Percentiles rank a stretch among this genome's conserved stretches.
Conservation (phyloP, 2,329 filamentous ascomycete genomes). For the Hypocreales sp. region DNA sequence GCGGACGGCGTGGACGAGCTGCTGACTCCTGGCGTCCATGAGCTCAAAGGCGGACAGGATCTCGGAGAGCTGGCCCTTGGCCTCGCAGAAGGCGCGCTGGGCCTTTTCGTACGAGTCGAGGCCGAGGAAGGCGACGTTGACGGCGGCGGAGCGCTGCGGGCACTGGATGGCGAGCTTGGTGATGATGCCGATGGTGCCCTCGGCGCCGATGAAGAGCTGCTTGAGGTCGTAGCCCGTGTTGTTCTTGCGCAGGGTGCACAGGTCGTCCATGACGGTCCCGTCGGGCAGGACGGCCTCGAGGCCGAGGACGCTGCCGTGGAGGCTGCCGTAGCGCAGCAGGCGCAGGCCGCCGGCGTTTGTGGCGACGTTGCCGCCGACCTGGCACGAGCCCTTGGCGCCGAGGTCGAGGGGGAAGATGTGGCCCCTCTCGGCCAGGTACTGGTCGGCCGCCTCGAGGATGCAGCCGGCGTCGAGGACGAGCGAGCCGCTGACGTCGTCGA, state of each 20-base stretch:
- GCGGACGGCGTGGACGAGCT: constrained; percentile 59
- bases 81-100: constrained; percentile 71
- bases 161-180: constrained; percentile 83
- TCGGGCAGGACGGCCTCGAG: constrained; percentile 89
- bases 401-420: constrained; percentile 93
- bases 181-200: constrained; percentile 89
- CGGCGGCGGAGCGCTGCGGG: constrained; percentile 70
- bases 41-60: constrained; percentile 96
- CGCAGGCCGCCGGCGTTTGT: constrained; percentile 91
- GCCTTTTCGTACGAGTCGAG: constrained; percentile 83
- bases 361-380: constrained; percentile 88
- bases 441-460: constrained; percentile 79
- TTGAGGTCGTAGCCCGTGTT: constrained; percentile 98
- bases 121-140: constrained; percentile 92
- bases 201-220: constrained; percentile 89
- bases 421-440: constrained; percentile 64
- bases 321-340: constrained; percentile 78
- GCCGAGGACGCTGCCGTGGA: constrained; percentile 86
- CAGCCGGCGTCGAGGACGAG: constrained; percentile 83
- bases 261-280: constrained; percentile 80
- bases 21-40: constrained; percentile 79
- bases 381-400: constrained; percentile 94
- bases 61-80: constrained; percentile 80
- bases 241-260: constrained; percentile 85
- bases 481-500: constrained; percentile 84